Evolutionary conservation across 192 early-diverging fungal genomes (phyloP).

Genomic region (Linnemannia hyalina): DNA sequence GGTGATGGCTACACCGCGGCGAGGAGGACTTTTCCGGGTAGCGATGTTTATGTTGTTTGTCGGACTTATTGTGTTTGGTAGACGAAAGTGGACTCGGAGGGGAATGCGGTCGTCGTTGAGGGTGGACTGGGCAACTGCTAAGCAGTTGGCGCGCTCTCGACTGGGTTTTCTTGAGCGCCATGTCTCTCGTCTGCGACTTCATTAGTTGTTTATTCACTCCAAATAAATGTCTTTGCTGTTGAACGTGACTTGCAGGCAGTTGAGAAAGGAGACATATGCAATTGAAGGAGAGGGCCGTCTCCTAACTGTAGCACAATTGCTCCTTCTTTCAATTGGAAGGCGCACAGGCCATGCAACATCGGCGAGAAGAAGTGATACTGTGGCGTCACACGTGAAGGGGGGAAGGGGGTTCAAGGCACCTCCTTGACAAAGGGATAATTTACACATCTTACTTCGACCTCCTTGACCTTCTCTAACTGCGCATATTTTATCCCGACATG

Average conservation of each 20-base stretch:
- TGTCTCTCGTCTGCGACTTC: not conserved
- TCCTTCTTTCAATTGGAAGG: not conserved
- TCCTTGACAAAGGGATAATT: not conserved
- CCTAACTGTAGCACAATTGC: not conserved
- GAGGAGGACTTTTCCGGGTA: not conserved
- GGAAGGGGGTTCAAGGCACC: not conserved
- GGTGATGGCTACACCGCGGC: not conserved
- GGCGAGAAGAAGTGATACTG: not conserved
- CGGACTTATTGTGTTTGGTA: not conserved
- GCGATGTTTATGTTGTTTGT: not conserved
- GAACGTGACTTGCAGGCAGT: not conserved
- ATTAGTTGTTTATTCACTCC: not conserved
- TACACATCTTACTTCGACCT: not conserved
- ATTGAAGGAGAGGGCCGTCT: not conserved
- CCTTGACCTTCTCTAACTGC: not conserved
- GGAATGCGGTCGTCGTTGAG: not conserved
- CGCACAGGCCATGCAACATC: not conserved
- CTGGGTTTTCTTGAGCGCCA: not conserved
- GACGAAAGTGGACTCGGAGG: not conserved
- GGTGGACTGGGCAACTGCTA: not conserved
- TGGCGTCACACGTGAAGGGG: not conserved
- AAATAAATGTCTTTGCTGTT: not conserved
- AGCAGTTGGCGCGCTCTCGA: not conserved
- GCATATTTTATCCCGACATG: not conserved
- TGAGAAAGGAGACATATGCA: not conserved